Conservation (phyloP, 306 rosid genomes). For the Clitoria ternatea region DNA sequence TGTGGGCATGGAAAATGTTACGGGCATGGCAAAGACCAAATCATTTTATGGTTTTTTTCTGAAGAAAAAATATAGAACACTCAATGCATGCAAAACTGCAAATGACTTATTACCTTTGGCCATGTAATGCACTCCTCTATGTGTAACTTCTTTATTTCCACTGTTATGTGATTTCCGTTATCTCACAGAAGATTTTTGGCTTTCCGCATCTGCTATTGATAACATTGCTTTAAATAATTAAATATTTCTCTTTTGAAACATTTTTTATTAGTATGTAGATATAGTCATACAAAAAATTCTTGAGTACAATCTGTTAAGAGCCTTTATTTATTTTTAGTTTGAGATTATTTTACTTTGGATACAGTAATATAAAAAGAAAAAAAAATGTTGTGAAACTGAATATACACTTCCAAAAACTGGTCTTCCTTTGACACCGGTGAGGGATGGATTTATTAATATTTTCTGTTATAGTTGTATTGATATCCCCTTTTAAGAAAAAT, state of each 20-base stretch:
- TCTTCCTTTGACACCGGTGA: neutral
- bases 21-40: too few species aligned
- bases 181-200: too few species aligned
- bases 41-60: too few species aligned
- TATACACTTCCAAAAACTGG: neutral
- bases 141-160: too few species aligned
- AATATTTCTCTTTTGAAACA: neutral
- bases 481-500: neutral
- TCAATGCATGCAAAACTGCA: too few species aligned
- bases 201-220: too few species aligned
- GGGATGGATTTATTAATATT: neutral
- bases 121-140: too few species aligned
- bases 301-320: neutral
- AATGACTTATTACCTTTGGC: too few species aligned
- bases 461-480: neutral
- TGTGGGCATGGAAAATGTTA: too few species aligned
- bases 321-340: neutral
- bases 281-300: neutral
- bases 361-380: neutral
- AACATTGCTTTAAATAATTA: too few species aligned
- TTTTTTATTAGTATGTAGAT: neutral
- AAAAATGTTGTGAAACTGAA: neutral
- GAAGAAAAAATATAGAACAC: too few species aligned
- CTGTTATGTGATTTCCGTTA: too few species aligned
- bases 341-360: neutral